These are phyloP conservation scores for Aspergillus versicolor DNA, from an alignment of 2,329 filamentous ascomycete genomes.

Conservation along the genomic window DNA sequence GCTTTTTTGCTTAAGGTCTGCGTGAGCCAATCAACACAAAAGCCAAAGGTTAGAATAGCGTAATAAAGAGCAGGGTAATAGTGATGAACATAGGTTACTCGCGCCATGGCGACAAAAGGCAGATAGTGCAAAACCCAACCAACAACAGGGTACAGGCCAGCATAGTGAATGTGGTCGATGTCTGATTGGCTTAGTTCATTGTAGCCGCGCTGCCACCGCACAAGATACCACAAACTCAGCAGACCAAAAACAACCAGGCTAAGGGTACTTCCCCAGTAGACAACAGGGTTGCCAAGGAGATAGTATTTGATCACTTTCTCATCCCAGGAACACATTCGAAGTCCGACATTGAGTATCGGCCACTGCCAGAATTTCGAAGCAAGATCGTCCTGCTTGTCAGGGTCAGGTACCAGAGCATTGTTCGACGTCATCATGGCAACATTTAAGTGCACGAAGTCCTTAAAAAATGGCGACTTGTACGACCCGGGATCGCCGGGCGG, in stretches of 20 bases:
- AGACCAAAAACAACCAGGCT: slow-evolving; percentile 71
- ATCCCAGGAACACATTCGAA: slow-evolving; percentile 98
- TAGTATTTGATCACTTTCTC: slow-evolving; percentile 97
- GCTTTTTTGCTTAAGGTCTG: slow-evolving; percentile 63
- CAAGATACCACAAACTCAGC: slow-evolving; percentile 76
- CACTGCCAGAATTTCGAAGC: slow-evolving; percentile 98
- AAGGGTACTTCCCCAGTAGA: slow-evolving; percentile 92
- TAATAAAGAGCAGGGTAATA: slow-evolving; percentile 99
- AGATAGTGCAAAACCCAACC: slow-evolving; percentile 97
- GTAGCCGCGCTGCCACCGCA: slow-evolving; percentile 96
- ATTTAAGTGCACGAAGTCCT: slow-evolving; percentile 96
- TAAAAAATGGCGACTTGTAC: slow-evolving; percentile 95
- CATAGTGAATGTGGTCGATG: slow-evolving; percentile 92
- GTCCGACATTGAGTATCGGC: slow-evolving; percentile 90
- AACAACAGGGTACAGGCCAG: slow-evolving; percentile 83
- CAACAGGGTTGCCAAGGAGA: slow-evolving; percentile 90
- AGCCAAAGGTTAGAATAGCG: slow-evolving; percentile 84
- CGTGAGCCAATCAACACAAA: slow-evolving; percentile 81
- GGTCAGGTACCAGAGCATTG: slow-evolving; percentile 95
- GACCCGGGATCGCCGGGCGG: slow-evolving; percentile 83
- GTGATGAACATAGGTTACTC: slow-evolving; percentile 98
- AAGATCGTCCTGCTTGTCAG: slow-evolving; percentile 97
- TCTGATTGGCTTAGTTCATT: slow-evolving; percentile 75
- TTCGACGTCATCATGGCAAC: slow-evolving; percentile 99
- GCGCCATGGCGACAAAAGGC: slow-evolving; percentile 94